Percentiles rank a stretch among this genome's conserved stretches.
Conservation (phyloP, 1,284 basidiomycete species). For the Caloboletus firmus region DNA sequence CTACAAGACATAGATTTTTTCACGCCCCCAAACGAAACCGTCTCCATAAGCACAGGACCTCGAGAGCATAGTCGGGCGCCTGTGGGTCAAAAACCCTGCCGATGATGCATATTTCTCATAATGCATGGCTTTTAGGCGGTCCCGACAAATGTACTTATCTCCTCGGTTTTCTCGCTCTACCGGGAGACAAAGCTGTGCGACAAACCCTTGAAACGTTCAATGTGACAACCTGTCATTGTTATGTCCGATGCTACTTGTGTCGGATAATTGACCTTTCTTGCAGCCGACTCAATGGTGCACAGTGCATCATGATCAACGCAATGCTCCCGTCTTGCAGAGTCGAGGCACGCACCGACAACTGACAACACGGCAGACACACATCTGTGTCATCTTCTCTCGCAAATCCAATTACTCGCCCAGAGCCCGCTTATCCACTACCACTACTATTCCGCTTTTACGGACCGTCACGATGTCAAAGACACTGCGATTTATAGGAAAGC, state of each 20-base stretch:
- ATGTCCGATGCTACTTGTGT: neutral
- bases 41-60: neutral
- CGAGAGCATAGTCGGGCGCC: neutral
- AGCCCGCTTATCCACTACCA: neutral
- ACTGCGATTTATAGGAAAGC: neutral
- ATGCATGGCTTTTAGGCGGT: neutral
- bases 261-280: neutral
- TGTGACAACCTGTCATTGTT: neutral
- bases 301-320: neutral
- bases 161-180: neutral
- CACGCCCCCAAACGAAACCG: neutral
- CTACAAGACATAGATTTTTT: neutral
- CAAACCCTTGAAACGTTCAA: constrained; percentile 5
- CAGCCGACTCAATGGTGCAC: neutral
- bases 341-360: neutral
- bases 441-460: neutral
- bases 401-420: neutral
- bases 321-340: neutral
- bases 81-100: neutral
- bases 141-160: neutral
- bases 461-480: neutral
- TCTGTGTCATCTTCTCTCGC: neutral
- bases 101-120: neutral
- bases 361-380: neutral
- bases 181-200: neutral